These are phyloP conservation scores for Penicillium canescens DNA, from an alignment of 495 filamentous ascomycete genomes.

Conservation along the genomic window DNA sequence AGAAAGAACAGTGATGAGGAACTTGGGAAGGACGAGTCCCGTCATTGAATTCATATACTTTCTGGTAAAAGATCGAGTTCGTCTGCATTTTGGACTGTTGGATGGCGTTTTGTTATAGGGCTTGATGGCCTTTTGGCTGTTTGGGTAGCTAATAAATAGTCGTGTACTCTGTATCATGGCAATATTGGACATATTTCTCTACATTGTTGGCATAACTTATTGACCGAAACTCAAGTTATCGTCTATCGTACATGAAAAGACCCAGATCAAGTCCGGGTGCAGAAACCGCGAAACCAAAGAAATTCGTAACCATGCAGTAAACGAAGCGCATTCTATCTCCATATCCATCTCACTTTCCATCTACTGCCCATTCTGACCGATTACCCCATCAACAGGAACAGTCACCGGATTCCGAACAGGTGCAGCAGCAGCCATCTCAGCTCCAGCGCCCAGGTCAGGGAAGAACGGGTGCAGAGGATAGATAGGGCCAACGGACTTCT, in stretches of 20 bases:
- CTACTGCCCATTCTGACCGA: neutral
- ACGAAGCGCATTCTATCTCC: neutral
- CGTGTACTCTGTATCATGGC: too few species aligned
- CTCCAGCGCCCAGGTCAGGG: constrained; percentile 31
- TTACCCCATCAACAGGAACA: neutral
- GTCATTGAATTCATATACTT: neutral
- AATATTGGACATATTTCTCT: too few species aligned
- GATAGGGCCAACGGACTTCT: constrained; percentile 71
- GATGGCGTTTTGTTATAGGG: constrained; percentile 3
- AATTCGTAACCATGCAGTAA: neutral
- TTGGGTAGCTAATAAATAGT: too few species aligned
- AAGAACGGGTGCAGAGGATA: constrained; percentile 79
- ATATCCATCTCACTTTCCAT: neutral
- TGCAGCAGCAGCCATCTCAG: constrained; percentile 28
- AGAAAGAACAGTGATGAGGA: constrained; percentile 40
- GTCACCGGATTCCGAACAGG: constrained; percentile 29
- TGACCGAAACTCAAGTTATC: too few species aligned
- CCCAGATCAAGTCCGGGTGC: too few species aligned
- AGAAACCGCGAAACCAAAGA: too few species aligned
- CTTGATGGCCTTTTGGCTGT: neutral
- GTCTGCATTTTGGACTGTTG: constrained; percentile 1
- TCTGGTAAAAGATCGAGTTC: too few species aligned
- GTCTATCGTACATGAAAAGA: too few species aligned
- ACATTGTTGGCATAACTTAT: too few species aligned
- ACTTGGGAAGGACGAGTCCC: constrained; percentile 29